phyloP scores from a whole-genome alignment of 768 basidiomycete species.

The Hypsizygus marmoreus region DNA sequence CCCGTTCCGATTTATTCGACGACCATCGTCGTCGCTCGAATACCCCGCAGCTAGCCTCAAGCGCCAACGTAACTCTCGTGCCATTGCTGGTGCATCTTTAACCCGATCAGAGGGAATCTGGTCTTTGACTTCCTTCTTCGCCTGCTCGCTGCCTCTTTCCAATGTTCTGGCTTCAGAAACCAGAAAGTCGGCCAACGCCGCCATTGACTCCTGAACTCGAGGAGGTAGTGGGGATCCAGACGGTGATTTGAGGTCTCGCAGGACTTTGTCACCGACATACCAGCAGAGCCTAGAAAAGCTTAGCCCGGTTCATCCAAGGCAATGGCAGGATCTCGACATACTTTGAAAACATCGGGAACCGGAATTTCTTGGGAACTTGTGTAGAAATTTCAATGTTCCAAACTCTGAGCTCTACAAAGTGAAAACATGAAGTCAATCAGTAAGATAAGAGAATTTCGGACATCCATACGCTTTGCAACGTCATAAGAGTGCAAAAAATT shows the following conservation, averaged over 20 bases:
- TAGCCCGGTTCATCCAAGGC: no score
- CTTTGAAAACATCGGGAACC: conserved; percentile 83
- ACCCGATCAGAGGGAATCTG: conserved; percentile 80
- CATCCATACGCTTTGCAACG: conserved; percentile 80
- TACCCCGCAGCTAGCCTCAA: conserved; percentile 61
- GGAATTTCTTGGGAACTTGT: conserved; percentile 89
- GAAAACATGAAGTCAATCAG: neutral
- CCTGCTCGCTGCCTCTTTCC: conserved; percentile 69
- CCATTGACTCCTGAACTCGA: conserved; percentile 72
- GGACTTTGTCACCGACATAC: conserved; percentile 85
- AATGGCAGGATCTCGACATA: no score
- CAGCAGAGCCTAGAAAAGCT: conserved; percentile 89
- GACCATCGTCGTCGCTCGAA: conserved; percentile 67
- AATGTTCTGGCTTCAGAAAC: conserved; percentile 73
- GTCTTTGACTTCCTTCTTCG: conserved; percentile 78
- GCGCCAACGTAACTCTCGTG: conserved; percentile 87
- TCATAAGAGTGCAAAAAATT: conserved; percentile 97
- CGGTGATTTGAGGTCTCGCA: conserved; percentile 66
- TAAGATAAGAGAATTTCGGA: neutral
- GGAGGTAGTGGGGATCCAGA: conserved; percentile 31
- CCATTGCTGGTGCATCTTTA: conserved; percentile 79
- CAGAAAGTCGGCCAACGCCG: conserved; percentile 75
- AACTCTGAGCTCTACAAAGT: conserved; percentile 73
- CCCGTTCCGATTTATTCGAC: conserved; percentile 18
- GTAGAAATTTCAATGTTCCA: conserved; percentile 92